These are phyloP conservation scores for Melaleuca alternifolia DNA, from an alignment of 345 rosid species.

Conservation along the genomic window DNA sequence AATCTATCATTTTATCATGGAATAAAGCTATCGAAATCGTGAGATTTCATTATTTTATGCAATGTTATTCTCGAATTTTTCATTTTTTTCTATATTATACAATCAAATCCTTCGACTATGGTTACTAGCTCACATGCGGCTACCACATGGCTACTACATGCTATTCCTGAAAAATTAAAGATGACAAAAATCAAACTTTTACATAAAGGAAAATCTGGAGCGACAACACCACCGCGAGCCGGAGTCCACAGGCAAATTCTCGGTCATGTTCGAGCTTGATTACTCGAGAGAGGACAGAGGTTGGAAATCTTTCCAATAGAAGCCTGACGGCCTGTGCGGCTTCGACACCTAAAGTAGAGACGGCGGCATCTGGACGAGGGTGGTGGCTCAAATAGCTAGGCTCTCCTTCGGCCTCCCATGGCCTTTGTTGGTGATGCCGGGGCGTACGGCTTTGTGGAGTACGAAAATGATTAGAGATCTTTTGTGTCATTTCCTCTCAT, in stretches of 20 bases:
- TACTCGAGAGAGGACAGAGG: background rate
- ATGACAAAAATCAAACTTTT: no score
- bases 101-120: no score
- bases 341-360: background rate
- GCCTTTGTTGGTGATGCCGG: background rate
- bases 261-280: background rate
- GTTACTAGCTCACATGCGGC: background rate
- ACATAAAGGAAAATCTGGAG: background rate
- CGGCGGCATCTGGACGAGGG: background rate
- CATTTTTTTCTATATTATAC: no score
- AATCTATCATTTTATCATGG: no score
- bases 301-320: background rate
- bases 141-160: background rate
- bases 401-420: background rate
- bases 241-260: background rate
- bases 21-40: no score
- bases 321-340: background rate
- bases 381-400: no score
- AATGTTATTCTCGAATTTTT: background rate
- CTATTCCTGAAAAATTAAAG: background rate
- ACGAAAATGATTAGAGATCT: background rate
- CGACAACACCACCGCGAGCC: background rate
- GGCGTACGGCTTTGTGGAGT: background rate
- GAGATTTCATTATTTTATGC: fast-evolving
- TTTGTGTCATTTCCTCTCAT: background rate